phyloP scores from a whole-genome alignment of 495 filamentous ascomycete genomes.

The Penicillium parvum region DNA sequence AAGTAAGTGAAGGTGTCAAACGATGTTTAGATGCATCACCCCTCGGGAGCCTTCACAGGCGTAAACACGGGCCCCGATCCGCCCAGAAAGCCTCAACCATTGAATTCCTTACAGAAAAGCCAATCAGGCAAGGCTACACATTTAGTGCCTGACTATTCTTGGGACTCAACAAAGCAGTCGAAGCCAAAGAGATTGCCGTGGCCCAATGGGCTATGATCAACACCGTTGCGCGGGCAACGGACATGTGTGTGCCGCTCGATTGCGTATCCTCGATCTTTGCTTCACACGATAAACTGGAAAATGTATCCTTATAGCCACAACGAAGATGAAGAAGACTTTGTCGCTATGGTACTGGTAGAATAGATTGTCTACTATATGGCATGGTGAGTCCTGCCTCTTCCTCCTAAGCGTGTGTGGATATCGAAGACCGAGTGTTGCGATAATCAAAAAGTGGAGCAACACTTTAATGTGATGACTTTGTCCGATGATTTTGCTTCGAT shows the following conservation, averaged over 20 bases:
- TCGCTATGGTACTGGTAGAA: too few relatives aligned
- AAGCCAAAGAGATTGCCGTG: constrained; percentile 16
- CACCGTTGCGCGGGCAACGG: constrained; percentile 14
- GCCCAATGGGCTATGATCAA: constrained; percentile 12
- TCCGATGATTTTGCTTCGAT: too few relatives aligned
- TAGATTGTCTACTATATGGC: too few relatives aligned
- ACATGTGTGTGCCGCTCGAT: neutral
- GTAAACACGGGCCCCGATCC: constrained; percentile 10
- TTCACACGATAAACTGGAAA: too few relatives aligned
- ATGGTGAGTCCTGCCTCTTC: too few relatives aligned
- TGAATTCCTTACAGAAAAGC: neutral
- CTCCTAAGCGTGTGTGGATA: too few relatives aligned
- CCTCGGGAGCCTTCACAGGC: neutral
- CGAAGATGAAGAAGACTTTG: too few relatives aligned
- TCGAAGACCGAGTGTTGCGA: too few relatives aligned
- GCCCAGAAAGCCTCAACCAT: constrained; percentile 3
- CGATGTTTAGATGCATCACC: constrained; percentile 1
- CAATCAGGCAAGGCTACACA: constrained; percentile 2
- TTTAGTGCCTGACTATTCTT: neutral
- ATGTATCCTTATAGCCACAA: too few relatives aligned
- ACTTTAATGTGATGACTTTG: too few relatives aligned
- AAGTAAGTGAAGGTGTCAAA: neutral
- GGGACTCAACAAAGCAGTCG: constrained; percentile 14
- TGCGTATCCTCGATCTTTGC: too few relatives aligned
- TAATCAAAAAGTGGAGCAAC: too few relatives aligned